Base-by-base conservation (phyloP, 2,329 filamentous ascomycete genomes). In the Emmonsia crescens region DNA sequence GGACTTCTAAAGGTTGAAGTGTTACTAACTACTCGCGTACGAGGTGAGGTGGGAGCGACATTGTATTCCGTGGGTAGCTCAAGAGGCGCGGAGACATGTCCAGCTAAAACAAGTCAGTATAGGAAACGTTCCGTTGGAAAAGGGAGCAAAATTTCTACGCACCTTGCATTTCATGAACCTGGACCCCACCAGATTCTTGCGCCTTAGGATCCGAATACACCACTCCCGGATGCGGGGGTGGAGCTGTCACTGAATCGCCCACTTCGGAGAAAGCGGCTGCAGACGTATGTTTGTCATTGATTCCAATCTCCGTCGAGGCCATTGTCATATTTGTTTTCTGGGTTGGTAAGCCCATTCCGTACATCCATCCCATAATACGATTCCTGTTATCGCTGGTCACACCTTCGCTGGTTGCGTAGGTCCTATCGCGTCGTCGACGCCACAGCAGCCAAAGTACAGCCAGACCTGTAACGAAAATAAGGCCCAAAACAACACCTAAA, bases 401-500 rank as follows among this genome's bases (percentile, higher is more conserved):
- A 71, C 51, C 72, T 70, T 48, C 70, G 71, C 40, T 74, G 71
- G 60, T 70, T 72, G 60, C 71, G 72, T 57, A 80, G 70, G n/a
- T 77, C 67, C 66, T 73, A 76, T 61, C 80, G 77, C 61, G 63
- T 33, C 65, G 62, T 48, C 65, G 54, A 1, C 80, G 78, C 8
- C 81, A 78, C 72, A 79, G 83, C 24, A 87, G 74, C 24, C 84
- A 74, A 49, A 83, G 75, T 5, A 76, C 74, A 16, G 86, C 76
- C 29, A 80, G 73, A 5, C 82, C 63, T 21, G 79, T 78, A 0
- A 80, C 81, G 48, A 87, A 73, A 52, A 86, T 78, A 1, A 85
- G 74, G 2, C 83, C 84, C 1, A 86, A 76, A 4, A 87, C 79
- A 3, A 85, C 83, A 19, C 84, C 84, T 0, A 88, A 73, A 1